Base-by-base conservation (phyloP, 768 basidiomycete genomes). In the Erythrobasidium yunnanense region DNA sequence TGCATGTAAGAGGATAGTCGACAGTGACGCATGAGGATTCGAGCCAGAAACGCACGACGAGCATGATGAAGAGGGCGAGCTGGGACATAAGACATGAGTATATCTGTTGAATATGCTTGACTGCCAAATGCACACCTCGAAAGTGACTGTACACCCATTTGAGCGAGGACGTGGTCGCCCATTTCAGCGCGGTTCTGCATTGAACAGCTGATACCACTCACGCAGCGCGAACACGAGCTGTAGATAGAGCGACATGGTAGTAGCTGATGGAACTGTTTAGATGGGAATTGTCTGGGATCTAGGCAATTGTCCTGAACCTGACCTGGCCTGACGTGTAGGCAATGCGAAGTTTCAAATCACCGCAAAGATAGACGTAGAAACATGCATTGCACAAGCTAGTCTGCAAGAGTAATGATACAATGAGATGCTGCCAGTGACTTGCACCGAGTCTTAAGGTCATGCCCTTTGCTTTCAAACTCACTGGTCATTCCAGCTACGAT, bases 51-150 rank as follows among this genome's bases (percentile, higher is more conserved):
- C 60, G 23, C n/a, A 63, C 60, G 8, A 63, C 60, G 45, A 63
- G 60, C 22, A 63, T 49, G 30, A 63, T 63, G 60, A 63, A 63
- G 60, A 63, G 60, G 25, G 60, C 60, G 4, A 63, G 60, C 60
- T 58, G 32, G 33, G 5, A 34, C 15, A 4, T 3, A 7, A 5
- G 17, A n/a, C 11, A 35, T 20, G 34, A 58, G 22, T 20, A 32
- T n/a, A 42, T 42, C 38, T 11, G 38, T n/a, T 11, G 38, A 42
- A 11, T 42, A n/a, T 42, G n/a, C 38, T 11, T n/a, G 38, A 42
- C 38, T 42, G 38, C 5, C 5, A 25, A 17, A 35, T 13, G 25
- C 56, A 2, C 29, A 58, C 56, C 56, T 63, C 60, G 25, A 63
- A 63, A 20, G 60, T 63, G 46, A 63, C 60, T 63, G 60, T 23